Base-by-base conservation (phyloP, 2,329 filamentous ascomycete species). In the Emergomyces orientalis region DNA sequence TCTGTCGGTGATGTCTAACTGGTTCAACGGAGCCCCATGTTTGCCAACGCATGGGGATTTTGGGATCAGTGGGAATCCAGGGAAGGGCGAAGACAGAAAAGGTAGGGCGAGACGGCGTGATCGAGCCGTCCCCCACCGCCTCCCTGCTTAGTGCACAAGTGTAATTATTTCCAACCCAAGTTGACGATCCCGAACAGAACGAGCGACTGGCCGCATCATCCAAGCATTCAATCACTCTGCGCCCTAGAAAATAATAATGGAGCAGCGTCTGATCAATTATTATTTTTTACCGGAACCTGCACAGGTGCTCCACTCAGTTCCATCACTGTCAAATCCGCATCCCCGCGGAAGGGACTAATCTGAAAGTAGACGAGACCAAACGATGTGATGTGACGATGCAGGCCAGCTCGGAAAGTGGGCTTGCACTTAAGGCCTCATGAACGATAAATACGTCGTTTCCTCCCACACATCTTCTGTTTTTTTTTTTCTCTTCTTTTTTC, bases 361-460 rank as follows among this genome's bases (percentile, higher is more conserved):
- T 34, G 27, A 32, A 37, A n/a, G 27, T 17, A 17, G 51, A 13
- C 51, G 51, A n/a, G 30, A 54, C 30, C 27, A 32, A 54, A 14
- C 8, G 19, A 8, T 4, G 19, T 30, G 27, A 54, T 19, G 30
- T 39, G 22, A 56, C 41, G 19, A 19, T 56, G 54, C 34, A 56
- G 1, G 34, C 41, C 54, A 22, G 34, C 52, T 55, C 5, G 7
- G 27, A 5, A 25, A 25, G n/a, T 17, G 54, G 54, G n/a, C 34
- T 56, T 39, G 32, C 54, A 25, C 34, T 34, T n/a, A 22, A 4
- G 54, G 19, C 14, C 45, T 14, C 45, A 39, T 32, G 17, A 19
- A 22, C 25, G 54, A 56, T 59, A 59, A 59, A 59, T 59, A 59
- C 56, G 13, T 59, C 39, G 41, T 27, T 22, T 47, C 7, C 39